phyloP scores from a whole-genome alignment of 305 asterid genomes.

The Petunia hybrid region DNA sequence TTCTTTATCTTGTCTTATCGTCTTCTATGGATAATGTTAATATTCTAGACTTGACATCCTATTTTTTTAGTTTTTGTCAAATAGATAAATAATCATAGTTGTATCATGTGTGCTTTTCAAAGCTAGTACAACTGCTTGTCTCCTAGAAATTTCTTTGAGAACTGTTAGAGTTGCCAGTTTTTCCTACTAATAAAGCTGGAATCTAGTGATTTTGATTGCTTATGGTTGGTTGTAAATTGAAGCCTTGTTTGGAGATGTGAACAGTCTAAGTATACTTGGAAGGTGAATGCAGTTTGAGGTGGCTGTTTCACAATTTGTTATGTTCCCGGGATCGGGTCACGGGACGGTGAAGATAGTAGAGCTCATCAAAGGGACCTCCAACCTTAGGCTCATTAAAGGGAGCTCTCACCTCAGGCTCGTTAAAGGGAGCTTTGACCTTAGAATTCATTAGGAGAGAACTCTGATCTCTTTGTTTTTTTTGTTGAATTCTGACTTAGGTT shows the following conservation, averaged over 20 bases:
- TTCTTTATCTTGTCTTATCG: neutral
- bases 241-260: neutral
- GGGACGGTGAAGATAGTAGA: no score
- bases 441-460: no score
- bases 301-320: no score
- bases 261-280: neutral
- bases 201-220: neutral
- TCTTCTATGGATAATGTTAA: neutral
- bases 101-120: neutral
- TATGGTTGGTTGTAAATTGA: slow-evolving; percentile 26
- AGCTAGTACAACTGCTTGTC: neutral
- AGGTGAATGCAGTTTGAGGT: neutral
- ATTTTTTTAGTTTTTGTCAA: slow-evolving; percentile 22
- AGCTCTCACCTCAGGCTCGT: no score
- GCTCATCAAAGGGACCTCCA: no score
- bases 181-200: neutral
- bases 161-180: neutral
- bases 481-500: no score
- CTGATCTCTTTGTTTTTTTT: no score
- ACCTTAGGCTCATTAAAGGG: no score
- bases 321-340: no score
- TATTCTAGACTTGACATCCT: neutral
- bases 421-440: no score
- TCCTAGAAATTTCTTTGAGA: neutral
- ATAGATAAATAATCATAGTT: slow-evolving; percentile 2